phyloP scores from a whole-genome alignment of 306 rosid genomes.

The Senna tora region DNA sequence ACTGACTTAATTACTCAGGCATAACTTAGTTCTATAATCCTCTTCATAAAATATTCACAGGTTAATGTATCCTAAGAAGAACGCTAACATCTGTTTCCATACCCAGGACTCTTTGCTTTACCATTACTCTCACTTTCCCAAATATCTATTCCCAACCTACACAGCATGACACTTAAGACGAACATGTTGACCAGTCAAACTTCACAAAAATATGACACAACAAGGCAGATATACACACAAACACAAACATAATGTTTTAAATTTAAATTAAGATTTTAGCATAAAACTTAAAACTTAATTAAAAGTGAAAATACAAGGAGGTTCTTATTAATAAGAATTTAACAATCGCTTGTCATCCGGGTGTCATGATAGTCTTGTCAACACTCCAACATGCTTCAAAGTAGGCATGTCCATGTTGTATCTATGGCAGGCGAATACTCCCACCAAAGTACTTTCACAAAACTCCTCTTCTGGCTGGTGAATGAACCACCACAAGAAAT shows the following conservation, averaged over 20 bases:
- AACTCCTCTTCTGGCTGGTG: background rate
- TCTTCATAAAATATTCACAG: background rate
- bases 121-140: background rate
- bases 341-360: too few relatives aligned
- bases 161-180: background rate
- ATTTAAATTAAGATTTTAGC: background rate
- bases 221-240: background rate
- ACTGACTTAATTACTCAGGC: background rate
- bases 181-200: too few relatives aligned
- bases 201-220: background rate
- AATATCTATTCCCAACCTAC: background rate
- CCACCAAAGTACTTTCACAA: background rate
- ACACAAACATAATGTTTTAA: background rate
- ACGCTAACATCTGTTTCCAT: background rate
- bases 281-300: background rate
- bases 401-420: background rate
- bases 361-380: background rate
- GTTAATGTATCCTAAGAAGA: background rate
- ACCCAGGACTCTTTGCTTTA: background rate
- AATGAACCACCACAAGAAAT: background rate
- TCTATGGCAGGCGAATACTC: background rate
- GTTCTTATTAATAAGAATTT: too few relatives aligned
- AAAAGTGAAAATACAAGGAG: too few relatives aligned
- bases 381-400: too few relatives aligned
- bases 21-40: background rate